Conservation (phyloP, 768 basidiomycete species). For the Roridomyces roridus region DNA sequence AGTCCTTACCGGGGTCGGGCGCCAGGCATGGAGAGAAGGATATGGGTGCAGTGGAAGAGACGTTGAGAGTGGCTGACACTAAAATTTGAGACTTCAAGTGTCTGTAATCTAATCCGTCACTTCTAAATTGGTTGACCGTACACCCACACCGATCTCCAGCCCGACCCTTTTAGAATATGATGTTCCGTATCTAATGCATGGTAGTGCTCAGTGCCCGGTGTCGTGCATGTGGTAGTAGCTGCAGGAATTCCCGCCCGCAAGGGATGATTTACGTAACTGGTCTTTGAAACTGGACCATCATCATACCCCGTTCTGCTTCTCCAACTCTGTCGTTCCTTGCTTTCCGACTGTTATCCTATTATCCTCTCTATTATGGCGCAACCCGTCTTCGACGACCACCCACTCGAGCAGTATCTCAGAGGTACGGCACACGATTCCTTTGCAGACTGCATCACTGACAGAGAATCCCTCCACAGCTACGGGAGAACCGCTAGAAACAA, state of each 20-base stretch:
- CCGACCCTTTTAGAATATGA: too few relatives aligned
- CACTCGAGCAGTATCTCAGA: slow-evolving; percentile 74
- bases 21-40: neutral
- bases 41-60: neutral
- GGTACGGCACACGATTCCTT: slow-evolving; percentile 43
- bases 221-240: too few relatives aligned
- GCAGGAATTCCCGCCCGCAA: too few relatives aligned
- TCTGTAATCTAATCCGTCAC: neutral
- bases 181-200: too few relatives aligned
- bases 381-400: slow-evolving; percentile 79
- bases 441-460: neutral
- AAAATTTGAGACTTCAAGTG: neutral
- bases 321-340: slow-evolving; percentile 11
- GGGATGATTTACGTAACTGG: too few relatives aligned
- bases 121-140: too few relatives aligned
- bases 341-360: slow-evolving; percentile 24
- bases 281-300: neutral
- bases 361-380: slow-evolving; percentile 63
- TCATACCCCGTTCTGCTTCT: neutral
- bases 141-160: too few relatives aligned
- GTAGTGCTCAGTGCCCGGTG: too few relatives aligned
- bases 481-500: slow-evolving; percentile 59
- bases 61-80: neutral
- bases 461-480: slow-evolving; percentile 55
- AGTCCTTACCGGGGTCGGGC: too few relatives aligned